Base-by-base conservation (phyloP, 768 basidiomycete genomes). In the Cystobasidium onofrii region DNA sequence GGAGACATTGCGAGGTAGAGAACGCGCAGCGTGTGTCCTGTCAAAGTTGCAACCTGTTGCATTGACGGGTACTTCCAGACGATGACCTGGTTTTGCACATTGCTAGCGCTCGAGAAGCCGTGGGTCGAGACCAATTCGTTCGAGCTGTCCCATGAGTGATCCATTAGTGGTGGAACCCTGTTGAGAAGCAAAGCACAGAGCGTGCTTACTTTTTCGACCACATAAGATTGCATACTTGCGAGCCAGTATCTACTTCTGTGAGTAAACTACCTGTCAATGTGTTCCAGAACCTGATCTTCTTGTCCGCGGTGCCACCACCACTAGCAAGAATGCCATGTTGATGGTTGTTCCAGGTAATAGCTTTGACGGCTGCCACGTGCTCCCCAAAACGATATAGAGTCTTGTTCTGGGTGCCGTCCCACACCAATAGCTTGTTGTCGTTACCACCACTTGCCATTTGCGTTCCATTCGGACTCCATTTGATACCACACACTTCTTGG, bases 61-160 rank as follows among this genome's bases (percentile, higher is more conserved):
- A 97, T 85, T 7, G 88, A 87, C 0, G 95, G 95, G 81, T 96
- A 98, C 80, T 89, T 89, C 92, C 92, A 81, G 62, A 81, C 79
- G 31, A 75, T 76, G 64, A 80, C 79, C 80, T 98, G 95, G 81
- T 98, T 96, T 81, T 96, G 93, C 1, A 92, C 89, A 0, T 91
- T 88, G 1, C 91, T 92, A 6, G 89, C 90, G 34, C 33, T 61
- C 15, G 92, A 94, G 83, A 92, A 99, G 0, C 95, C 95, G 77
- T 99, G 95, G 0, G 95, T 99, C 13, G 94, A 96, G 33, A 99
- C 95, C 31, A 99, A 86, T 81, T 99, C 95, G 76, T 96, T 93
- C 1, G 95, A 95, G 7, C 91, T 98, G 88, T 83, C n/a, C n/a
- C n/a, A n/a, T n/a, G n/a, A n/a, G n/a, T n/a, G n/a, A n/a, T n/a